These are phyloP conservation scores for Lasiodiplodia sp. DNA, from an alignment of 2,329 filamentous ascomycete genomes.

Conservation along the genomic window DNA sequence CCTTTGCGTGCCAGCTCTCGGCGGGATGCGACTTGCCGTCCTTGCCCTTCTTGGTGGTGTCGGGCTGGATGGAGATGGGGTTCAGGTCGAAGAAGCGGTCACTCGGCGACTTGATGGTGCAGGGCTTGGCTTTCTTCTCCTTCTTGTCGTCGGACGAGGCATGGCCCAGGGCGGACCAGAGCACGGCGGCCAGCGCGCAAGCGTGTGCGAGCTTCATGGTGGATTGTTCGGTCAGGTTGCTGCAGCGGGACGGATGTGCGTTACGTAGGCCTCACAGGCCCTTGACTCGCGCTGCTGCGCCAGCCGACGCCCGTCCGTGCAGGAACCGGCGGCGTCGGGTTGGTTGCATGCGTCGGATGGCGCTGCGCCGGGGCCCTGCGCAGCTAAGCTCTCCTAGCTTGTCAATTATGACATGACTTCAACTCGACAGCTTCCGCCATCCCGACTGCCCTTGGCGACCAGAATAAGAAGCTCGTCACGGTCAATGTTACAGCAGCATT, in stretches of 20 bases:
- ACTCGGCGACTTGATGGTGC: conserved; percentile 68
- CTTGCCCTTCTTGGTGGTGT: conserved; percentile 48
- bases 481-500: conserved; percentile 5
- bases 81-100: conserved; percentile 71
- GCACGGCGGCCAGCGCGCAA: conserved; percentile 39
- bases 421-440: not conserved
- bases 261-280: conserved; percentile 27
- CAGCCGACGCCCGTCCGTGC: not conserved
- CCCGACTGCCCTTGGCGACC: not conserved
- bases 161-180: conserved; percentile 44
- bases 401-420: conserved; percentile 26
- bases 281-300: conserved; percentile 16
- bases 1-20: conserved; percentile 69
- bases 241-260: conserved; percentile 1
- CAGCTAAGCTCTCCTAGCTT: conserved; percentile 13
- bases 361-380: not conserved
- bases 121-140: conserved; percentile 59
- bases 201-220: conserved; percentile 40
- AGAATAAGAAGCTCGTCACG: not conserved
- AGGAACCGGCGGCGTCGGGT: conserved; percentile 9
- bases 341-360: not conserved
- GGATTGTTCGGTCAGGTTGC: conserved; percentile 3
- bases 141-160: conserved; percentile 52
- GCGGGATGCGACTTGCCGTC: conserved; percentile 62
- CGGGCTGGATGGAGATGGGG: conserved; percentile 60